phyloP scores from a whole-genome alignment of 768 basidiomycete species.

The Coprinopsis sp. region DNA sequence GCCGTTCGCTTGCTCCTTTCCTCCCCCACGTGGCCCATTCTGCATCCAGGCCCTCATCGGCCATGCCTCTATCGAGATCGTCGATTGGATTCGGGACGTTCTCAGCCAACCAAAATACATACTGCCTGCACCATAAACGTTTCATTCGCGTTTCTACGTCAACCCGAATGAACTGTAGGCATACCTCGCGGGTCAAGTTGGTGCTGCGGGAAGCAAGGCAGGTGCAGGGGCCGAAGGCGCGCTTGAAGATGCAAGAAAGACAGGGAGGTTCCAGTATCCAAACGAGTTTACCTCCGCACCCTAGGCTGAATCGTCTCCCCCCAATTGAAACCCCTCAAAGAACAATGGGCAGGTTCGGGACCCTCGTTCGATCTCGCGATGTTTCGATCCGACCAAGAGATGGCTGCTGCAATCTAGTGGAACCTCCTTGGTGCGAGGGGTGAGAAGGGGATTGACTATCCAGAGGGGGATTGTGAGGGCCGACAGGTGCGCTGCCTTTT shows the following conservation, averaged over 20 bases:
- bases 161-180: constrained; percentile 37
- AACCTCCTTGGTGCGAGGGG: constrained; percentile 86
- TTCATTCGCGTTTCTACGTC: constrained; percentile 38
- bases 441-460: constrained; percentile 59
- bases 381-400: constrained; percentile 69
- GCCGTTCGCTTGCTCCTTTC: constrained; percentile 83
- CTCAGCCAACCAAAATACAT: constrained; percentile 55
- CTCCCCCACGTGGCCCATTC: constrained; percentile 53
- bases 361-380: constrained; percentile 78
- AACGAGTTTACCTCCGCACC: constrained; percentile 35
- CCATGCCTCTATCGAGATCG: constrained; percentile 63
- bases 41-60: constrained; percentile 68
- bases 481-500: no score
- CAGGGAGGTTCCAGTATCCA: no score
- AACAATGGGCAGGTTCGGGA: constrained; percentile 84
- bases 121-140: constrained; percentile 42
- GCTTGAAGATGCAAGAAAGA: constrained; percentile 7
- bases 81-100: constrained; percentile 77
- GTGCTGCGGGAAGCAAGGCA: no score
- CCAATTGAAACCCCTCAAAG: constrained; percentile 89
- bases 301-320: constrained; percentile 76
- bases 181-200: no score
- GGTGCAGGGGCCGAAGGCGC: constrained; percentile 16
- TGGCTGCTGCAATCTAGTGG: constrained; percentile 88
- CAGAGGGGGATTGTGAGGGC: constrained; percentile 18